Conservation (phyloP, 2,329 filamentous ascomycete species). For the Thelonectria blattea region DNA sequence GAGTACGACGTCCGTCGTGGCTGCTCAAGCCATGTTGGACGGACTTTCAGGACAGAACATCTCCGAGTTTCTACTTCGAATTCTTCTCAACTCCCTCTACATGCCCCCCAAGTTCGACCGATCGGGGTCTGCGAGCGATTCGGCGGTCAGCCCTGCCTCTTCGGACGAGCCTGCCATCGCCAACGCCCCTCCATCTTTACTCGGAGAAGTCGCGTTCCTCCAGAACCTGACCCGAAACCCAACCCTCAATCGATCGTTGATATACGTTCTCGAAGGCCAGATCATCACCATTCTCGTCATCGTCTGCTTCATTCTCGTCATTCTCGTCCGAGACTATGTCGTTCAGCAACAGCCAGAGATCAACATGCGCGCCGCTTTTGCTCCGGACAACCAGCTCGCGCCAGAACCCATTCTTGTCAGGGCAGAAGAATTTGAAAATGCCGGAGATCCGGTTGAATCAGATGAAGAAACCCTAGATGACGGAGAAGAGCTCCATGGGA, state of each 20-base stretch:
- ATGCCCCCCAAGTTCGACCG: constrained; percentile 33
- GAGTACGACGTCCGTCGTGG: constrained; percentile 41
- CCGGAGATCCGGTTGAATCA: constrained; percentile 35
- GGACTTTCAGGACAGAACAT: constrained; percentile 40
- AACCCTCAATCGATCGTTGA: constrained; percentile 76
- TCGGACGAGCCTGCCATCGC: constrained; percentile 19
- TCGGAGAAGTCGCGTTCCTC: constrained; percentile 64
- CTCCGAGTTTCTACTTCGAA: constrained; percentile 42
- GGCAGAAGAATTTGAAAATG: constrained; percentile 31
- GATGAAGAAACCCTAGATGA: constrained; percentile 44
- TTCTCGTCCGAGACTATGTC: constrained; percentile 95
- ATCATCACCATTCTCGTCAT: constrained; percentile 93
- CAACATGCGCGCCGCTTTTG: constrained; percentile 76
- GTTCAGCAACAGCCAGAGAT: constrained; percentile 96
- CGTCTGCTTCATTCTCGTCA: constrained; percentile 93
- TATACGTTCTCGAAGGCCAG: constrained; percentile 89
- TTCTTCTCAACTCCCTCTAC: constrained; percentile 40
- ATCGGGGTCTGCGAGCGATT: constrained; percentile 23
- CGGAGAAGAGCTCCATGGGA: constrained; percentile 24
- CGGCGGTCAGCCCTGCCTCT: constrained; percentile 21
- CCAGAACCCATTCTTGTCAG: constrained; percentile 36
- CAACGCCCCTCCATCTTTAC: constrained; percentile 43
- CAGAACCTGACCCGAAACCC: constrained; percentile 71
- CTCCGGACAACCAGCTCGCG: constrained; percentile 43
- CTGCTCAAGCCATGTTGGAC: constrained; percentile 41